These are phyloP conservation scores for Aspergillus cejpii DNA, from an alignment of 2,329 filamentous ascomycete species.

Conservation along the genomic window DNA sequence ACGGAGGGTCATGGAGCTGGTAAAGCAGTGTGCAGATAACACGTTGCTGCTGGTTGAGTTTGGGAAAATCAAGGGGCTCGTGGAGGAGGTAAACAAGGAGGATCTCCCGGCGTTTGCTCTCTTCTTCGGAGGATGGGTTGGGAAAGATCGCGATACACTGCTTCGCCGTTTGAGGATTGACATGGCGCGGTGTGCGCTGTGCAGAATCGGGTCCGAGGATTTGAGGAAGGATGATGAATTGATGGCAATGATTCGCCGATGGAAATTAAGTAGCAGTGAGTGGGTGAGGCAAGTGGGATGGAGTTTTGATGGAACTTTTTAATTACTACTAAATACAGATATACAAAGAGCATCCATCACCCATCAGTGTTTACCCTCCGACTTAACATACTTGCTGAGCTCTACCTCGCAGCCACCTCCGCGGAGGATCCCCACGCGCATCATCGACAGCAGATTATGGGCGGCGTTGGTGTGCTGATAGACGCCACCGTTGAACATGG, in stretches of 20 bases:
- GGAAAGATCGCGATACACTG: not conserved
- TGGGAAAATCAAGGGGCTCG: not conserved
- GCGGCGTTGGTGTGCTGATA: slow-evolving; percentile 80
- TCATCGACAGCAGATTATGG: slow-evolving; percentile 75
- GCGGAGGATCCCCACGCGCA: slow-evolving; percentile 73
- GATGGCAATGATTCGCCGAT: not conserved
- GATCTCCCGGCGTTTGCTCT: not conserved
- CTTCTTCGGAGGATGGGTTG: not conserved
- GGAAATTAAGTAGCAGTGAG: not conserved
- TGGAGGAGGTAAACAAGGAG: not conserved
- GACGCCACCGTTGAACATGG: slow-evolving; percentile 80
- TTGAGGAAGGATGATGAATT: not conserved
- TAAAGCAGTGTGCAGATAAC: not conserved
- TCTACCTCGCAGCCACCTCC: slow-evolving; percentile 79
- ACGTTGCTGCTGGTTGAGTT: not conserved
- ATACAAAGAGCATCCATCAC: no score
- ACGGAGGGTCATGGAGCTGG: not conserved
- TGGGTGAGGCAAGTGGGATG: not conserved
- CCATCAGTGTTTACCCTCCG: no score
- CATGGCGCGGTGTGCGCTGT: not conserved
- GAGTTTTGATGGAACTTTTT: not conserved
- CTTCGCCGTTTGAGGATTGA: not conserved
- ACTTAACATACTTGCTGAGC: slow-evolving; percentile 62
- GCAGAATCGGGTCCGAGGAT: not conserved
- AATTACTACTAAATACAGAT: no score